Base-by-base conservation (phyloP, 768 basidiomycete genomes). In the Hericium coralloides region DNA sequence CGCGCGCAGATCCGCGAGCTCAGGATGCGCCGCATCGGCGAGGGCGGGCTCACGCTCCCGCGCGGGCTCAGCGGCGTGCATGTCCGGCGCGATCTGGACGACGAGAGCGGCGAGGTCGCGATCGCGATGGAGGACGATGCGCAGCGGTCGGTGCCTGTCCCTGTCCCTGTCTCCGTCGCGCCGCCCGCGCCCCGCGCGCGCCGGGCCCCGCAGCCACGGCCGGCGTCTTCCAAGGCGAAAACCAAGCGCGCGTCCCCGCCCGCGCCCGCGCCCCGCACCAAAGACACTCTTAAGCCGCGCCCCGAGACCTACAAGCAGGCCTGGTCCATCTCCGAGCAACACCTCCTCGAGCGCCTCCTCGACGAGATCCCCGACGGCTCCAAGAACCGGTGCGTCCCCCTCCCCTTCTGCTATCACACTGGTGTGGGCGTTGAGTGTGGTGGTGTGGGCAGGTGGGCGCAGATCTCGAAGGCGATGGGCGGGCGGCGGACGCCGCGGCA, bases 221-320 rank as follows among this genome's bases (percentile, higher is more conserved):
- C 18, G 4, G 25, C 38, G 12, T 14, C 18, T 2, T 22, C 39
- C 15, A 54, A 41, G 26, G 20, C 43, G 20, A 54, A 52, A 36
- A 10, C 10, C 15, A n/a, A 37, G 37, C 26, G 36, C 38, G 23
- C 43, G 38, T 15, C 25, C 31, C 7, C 31, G 31, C 31, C 10
- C 59, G 57, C n/a, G n/a, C n/a, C n/a, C n/a, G 25, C 22, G n/a
- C 38, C 20, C 0, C 63, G 64, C 6, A 8, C 62, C 2, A 55
- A 62, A 39, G 23, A 5, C 12, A 31, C 20, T 6, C 12, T 12
- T 2, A 71, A 81, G 57, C 73, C 76, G 1, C 81, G 77, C 63
- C 74, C 84, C 0, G 86, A 89, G 60, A 91, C 89, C n/a, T 92
- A 88, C 72, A 91, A 91, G 66, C 83, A 85, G 58, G 78, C 85